These are phyloP conservation scores for Noccaea bulbosa DNA, from an alignment of 345 rosid species.

Conservation along the genomic window DNA sequence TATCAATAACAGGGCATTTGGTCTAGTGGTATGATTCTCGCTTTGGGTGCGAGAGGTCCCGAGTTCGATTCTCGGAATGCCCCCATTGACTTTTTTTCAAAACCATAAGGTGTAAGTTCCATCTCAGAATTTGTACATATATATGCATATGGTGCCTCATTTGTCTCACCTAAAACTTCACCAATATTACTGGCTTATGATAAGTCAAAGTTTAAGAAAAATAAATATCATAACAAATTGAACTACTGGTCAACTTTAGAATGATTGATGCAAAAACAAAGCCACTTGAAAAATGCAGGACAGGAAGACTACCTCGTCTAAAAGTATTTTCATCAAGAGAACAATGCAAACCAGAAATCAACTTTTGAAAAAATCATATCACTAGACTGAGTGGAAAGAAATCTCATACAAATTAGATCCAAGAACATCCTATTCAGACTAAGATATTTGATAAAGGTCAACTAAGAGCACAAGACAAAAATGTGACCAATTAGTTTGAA, in stretches of 20 bases:
- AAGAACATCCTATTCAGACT: too few relatives aligned
- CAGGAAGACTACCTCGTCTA: too few relatives aligned
- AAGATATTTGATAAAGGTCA: neutral
- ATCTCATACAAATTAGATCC: neutral
- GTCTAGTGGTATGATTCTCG: conserved; percentile 91
- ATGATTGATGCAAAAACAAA: too few relatives aligned
- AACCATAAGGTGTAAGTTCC: neutral
- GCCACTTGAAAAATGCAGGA: too few relatives aligned
- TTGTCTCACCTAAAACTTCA: neutral
- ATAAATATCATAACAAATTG: too few relatives aligned
- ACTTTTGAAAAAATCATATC: neutral
- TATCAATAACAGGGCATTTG: conserved; percentile 54
- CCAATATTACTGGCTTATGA: too few relatives aligned
- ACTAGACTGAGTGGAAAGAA: neutral
- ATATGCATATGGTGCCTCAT: neutral
- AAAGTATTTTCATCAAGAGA: too few relatives aligned
- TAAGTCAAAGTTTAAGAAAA: too few relatives aligned
- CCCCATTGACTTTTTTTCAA: conserved; percentile 38
- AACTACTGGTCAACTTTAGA: too few relatives aligned
- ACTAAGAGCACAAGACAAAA: neutral
- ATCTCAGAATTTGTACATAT: neutral
- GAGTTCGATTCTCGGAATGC: conserved; percentile 75
- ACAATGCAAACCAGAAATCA: too few relatives aligned
- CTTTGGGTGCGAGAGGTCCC: conserved; percentile 90
- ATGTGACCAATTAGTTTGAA: neutral